Evolutionary conservation across 2,329 filamentous ascomycete species (phyloP).

Genomic region (Aspergillus nomiae): DNA sequence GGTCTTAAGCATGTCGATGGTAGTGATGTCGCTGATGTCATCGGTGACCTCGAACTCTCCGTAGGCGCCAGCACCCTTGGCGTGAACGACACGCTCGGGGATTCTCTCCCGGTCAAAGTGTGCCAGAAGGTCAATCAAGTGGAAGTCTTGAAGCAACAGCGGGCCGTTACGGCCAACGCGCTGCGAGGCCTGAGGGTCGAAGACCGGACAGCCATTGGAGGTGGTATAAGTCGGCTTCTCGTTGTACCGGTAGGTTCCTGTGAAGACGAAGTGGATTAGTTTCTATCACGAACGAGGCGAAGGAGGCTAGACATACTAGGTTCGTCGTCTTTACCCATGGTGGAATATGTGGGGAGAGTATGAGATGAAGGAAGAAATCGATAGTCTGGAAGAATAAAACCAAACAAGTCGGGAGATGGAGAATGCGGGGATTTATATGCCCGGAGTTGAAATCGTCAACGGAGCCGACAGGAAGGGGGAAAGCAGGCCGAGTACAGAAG

Average conservation of each 20-base stretch:
- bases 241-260: slow-evolving; percentile 54
- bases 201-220: slow-evolving; percentile 61
- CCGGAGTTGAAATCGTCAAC: neutral
- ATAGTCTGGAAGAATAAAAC: neutral
- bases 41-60: slow-evolving; percentile 50
- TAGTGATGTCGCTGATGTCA: slow-evolving; percentile 53
- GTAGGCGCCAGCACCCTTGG: slow-evolving; percentile 46
- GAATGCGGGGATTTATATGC: slow-evolving; percentile 2
- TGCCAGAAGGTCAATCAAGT: slow-evolving; percentile 63
- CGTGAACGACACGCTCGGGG: slow-evolving; percentile 47
- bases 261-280: slow-evolving; percentile 9
- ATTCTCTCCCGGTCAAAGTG: slow-evolving; percentile 46
- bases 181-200: slow-evolving; percentile 55
- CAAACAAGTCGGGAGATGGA: neutral
- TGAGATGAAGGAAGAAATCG: slow-evolving; percentile 10
- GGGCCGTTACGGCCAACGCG: slow-evolving; percentile 60
- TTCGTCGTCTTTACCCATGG: slow-evolving; percentile 41
- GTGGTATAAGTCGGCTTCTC: slow-evolving; percentile 62
- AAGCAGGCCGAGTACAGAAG: neutral
- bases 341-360: slow-evolving; percentile 16
- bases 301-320: slow-evolving; percentile 25
- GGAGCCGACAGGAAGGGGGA: neutral
- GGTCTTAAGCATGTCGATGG: slow-evolving; percentile 53
- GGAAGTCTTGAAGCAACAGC: slow-evolving; percentile 65
- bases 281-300: neutral